Evolutionary conservation across 2,329 filamentous ascomycete genomes (phyloP).

Genomic region (Clarireedia paspali): DNA sequence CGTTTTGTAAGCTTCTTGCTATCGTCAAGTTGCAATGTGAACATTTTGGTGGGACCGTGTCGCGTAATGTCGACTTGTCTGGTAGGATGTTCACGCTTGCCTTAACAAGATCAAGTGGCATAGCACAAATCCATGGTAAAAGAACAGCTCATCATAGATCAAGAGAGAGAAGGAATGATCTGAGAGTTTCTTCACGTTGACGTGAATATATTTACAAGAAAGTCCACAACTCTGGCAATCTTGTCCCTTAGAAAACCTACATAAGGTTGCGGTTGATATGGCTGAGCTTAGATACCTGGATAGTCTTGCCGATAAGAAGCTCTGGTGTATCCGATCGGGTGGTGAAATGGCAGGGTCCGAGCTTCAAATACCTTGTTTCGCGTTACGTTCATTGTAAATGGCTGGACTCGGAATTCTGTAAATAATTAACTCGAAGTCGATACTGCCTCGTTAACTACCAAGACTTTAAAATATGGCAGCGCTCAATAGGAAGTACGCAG

Average conservation of each 20-base stretch:
- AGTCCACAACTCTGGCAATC: neutral
- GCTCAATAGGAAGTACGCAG: conserved; percentile 69
- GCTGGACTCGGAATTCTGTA: neutral
- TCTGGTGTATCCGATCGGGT: too few relatives aligned
- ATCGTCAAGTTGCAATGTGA: conserved; percentile 6
- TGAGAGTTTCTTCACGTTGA: neutral
- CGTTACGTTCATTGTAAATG: too few relatives aligned
- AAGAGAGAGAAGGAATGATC: neutral
- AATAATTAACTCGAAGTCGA: neutral
- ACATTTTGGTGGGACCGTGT: neutral
- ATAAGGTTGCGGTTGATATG: neutral
- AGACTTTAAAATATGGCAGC: conserved; percentile 51
- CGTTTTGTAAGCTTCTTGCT: conserved; percentile 1
- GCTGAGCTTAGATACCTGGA: neutral
- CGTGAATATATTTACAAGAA: neutral
- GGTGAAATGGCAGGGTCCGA: too few relatives aligned
- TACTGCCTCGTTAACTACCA: neutral
- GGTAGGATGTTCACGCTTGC: neutral
- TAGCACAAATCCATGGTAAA: neutral
- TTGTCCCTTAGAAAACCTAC: neutral
- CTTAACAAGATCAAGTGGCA: neutral
- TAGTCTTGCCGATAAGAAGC: neutral
- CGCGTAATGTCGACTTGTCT: neutral
- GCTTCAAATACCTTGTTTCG: too few relatives aligned
- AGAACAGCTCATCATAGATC: neutral